These are phyloP conservation scores for Quercus glauca DNA, from an alignment of 306 rosid species.

Conservation along the genomic window DNA sequence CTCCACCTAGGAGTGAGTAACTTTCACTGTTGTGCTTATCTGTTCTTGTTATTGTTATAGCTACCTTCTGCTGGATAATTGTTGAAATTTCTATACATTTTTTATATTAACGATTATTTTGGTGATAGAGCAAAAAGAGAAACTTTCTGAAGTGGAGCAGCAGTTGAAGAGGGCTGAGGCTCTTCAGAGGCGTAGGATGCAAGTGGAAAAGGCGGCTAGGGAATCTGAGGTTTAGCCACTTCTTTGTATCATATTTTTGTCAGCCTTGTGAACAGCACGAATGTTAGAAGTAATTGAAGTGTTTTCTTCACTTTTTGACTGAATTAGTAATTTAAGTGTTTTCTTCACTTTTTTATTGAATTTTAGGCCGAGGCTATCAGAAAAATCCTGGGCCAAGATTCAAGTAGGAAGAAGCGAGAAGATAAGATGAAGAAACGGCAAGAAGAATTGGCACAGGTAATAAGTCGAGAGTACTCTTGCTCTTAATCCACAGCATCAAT, in stretches of 20 bases:
- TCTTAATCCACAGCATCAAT: background rate
- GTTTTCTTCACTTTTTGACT: background rate
- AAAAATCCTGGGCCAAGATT: slow-evolving; percentile 63
- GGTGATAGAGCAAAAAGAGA: slow-evolving; percentile 40
- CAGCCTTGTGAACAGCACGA: background rate
- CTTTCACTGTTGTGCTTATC: slow-evolving; percentile 4
- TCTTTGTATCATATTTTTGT: background rate
- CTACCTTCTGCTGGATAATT: background rate
- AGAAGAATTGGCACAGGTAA: slow-evolving; percentile 41
- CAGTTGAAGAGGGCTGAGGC: slow-evolving; percentile 62
- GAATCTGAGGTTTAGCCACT: slow-evolving; percentile 57
- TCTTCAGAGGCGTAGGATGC: slow-evolving; percentile 54
- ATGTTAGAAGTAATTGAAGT: background rate
- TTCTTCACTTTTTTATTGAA: background rate
- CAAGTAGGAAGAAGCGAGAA: slow-evolving; percentile 56
- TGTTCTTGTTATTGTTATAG: background rate
- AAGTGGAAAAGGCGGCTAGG: slow-evolving; percentile 50
- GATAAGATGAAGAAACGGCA: slow-evolving; percentile 46
- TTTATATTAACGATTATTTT: slow-evolving; percentile 14
- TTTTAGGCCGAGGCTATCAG: slow-evolving; percentile 61
- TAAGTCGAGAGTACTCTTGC: background rate
- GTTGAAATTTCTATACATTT: background rate
- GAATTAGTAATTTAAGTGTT: background rate
- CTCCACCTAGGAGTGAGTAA: slow-evolving; percentile 35
- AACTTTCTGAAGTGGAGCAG: slow-evolving; percentile 48